A percentile compares a stretch with the other conserved stretches of the same genome.
Evolutionary conservation across 306 rosid genomes (phyloP).

Genomic region (Cicer bijugum): DNA sequence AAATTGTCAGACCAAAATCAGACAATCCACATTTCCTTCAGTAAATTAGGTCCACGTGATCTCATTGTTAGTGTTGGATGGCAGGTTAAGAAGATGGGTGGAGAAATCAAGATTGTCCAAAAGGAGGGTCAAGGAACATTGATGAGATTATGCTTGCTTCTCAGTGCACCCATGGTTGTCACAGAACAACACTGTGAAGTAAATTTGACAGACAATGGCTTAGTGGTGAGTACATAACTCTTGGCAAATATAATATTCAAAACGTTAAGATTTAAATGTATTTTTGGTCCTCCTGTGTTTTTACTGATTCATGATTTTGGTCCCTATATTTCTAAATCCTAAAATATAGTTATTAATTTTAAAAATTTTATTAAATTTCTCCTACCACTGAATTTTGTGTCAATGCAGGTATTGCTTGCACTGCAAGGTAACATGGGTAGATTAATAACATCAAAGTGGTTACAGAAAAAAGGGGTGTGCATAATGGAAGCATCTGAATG

Average conservation of each 20-base stretch:
- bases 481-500: conserved; percentile 89
- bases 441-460: conserved; percentile 75
- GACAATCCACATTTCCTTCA: background rate
- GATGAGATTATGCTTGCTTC: conserved; percentile 78
- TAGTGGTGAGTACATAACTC: conserved; percentile 70
- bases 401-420: conserved; percentile 82
- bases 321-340: too few species aligned
- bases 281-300: too few species aligned
- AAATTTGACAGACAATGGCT: conserved; percentile 63
- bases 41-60: conserved; percentile 25
- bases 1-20: background rate
- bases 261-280: background rate
- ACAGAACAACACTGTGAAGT: conserved; percentile 66
- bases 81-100: conserved; percentile 97
- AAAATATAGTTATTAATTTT: too few species aligned
- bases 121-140: conserved; percentile 88
- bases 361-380: too few species aligned
- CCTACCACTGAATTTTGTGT: too few species aligned
- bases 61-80: conserved; percentile 37
- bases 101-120: conserved; percentile 87
- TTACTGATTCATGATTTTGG: too few species aligned
- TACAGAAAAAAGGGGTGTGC: conserved; percentile 68
- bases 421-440: conserved; percentile 75
- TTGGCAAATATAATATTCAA: conserved; percentile 14
- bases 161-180: conserved; percentile 69